Conservation (phyloP, 257 asterid species). For the Solanum verrucosum region DNA sequence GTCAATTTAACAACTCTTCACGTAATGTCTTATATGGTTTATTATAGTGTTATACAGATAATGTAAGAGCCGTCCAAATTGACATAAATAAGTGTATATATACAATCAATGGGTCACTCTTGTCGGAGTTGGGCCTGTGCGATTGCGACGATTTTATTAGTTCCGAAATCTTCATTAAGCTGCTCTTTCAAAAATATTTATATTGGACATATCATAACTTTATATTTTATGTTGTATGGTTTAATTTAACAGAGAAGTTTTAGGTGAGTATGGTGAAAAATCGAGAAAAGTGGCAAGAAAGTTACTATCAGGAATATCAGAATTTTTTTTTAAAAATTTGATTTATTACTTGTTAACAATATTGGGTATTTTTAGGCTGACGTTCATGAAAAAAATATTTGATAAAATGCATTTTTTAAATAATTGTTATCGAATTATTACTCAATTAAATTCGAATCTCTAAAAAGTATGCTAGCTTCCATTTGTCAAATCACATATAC, state of each 20-base stretch:
- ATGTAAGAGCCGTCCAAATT: background rate
- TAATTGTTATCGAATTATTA: background rate
- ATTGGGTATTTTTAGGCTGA: background rate
- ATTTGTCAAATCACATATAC: background rate
- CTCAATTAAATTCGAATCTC: background rate
- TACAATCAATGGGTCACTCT: background rate
- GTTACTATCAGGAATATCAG: constrained; percentile 36
- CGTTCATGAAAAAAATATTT: background rate
- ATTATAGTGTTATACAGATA: background rate
- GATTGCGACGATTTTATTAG: background rate
- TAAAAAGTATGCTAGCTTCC: background rate
- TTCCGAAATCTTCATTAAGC: too few relatives aligned
- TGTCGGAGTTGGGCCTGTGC: background rate
- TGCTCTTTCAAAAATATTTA: background rate
- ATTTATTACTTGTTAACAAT: too few relatives aligned
- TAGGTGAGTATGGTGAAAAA: constrained; percentile 35
- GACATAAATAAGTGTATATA: background rate
- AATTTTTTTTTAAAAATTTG: background rate
- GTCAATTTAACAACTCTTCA: background rate
- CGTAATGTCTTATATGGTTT: background rate
- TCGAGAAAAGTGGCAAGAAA: constrained; percentile 20
- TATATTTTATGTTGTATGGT: too few relatives aligned
- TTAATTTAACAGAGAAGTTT: constrained; percentile 17
- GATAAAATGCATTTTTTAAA: background rate
- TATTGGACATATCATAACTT: background rate